These are phyloP conservation scores for Endotrypanum monterogeii DNA, from an alignment of 208 protist genomes.

Conservation along the genomic window DNA sequence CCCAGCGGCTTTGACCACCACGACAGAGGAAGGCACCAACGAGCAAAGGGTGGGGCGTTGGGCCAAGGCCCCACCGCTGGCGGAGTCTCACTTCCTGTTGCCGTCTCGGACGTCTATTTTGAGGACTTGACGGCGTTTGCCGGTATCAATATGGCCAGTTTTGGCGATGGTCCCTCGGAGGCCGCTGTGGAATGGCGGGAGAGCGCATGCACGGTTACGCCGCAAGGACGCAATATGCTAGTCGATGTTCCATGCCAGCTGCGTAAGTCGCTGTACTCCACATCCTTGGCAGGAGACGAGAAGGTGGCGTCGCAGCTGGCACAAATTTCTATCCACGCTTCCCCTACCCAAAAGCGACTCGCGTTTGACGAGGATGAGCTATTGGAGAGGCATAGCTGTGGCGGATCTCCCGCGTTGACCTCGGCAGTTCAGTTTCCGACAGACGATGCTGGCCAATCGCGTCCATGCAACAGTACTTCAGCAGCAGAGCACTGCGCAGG, in stretches of 20 bases:
- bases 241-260: neutral
- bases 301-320: slow-evolving; percentile 29
- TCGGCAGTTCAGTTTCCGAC: neutral
- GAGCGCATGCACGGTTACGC: neutral
- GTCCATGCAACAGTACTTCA: neutral
- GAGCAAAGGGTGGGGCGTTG: neutral
- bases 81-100: too few relatives aligned
- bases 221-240: slow-evolving; percentile 4
- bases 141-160: neutral
- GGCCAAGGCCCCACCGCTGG: neutral
- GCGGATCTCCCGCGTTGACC: neutral
- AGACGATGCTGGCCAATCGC: neutral
- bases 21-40: too few relatives aligned
- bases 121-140: neutral
- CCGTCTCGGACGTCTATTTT: neutral
- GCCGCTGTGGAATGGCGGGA: neutral
- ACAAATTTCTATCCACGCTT: slow-evolving; percentile 40
- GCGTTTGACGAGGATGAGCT: slow-evolving; percentile 51
- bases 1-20: neutral
- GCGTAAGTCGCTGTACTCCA: neutral
- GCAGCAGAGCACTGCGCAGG: neutral
- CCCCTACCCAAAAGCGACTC: slow-evolving; percentile 70
- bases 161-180: neutral
- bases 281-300: slow-evolving; percentile 1
- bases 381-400: neutral